Base-by-base conservation (phyloP, 345 rosid genomes). In the Physaria fendleri region DNA sequence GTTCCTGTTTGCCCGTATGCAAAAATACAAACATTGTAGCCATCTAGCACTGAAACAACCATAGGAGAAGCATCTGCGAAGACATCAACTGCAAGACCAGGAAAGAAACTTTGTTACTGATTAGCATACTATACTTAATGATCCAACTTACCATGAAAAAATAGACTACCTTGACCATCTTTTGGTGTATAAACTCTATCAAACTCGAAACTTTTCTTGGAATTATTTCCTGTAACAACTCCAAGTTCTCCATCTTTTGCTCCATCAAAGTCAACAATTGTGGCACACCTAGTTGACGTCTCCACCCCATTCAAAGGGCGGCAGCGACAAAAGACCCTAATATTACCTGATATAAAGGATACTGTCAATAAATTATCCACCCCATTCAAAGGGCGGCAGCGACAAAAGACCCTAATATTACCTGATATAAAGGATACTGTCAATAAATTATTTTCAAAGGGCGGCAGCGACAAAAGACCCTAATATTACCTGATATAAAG, bases 1-100 rank as follows among this genome's bases (percentile, higher is more conserved):
- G 97, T 93, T 43, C 99, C 99, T 21, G 99, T 93, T 72, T 93
- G 99, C 50, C 99, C 97, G 42, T 86, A 89, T 44, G 99, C 99
- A 77, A 93, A 89, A 58, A 93, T 89, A 66, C 99, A 93, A 16
- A 93, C 97, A 60, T 89, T 89, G 86, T 84, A 92, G 10, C 99
- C 99, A 59, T 92, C 99, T 64, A 92, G 73, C 60, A 92, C 96
- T 1, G 97, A 92, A 48, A 79, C 76, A 67, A 92, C 97, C 81
- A 92, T 47, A 20, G 91, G 95, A 8, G 80, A 88, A 17, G 95
- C 94, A 82, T 92, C 97, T 59, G 79, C 85, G 71, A 86, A 92
- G 39, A 92, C 95, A 75, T 92, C 95, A 59, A 78, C 97, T 92
- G 79, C 60, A 42, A 41, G 24, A 52, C 52, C 47, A 62, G 74